These are phyloP conservation scores for Pseudisothecium myosuroides DNA, from an alignment of 225 moss, liverwort and hornwort genomes.

Conservation along the genomic window DNA sequence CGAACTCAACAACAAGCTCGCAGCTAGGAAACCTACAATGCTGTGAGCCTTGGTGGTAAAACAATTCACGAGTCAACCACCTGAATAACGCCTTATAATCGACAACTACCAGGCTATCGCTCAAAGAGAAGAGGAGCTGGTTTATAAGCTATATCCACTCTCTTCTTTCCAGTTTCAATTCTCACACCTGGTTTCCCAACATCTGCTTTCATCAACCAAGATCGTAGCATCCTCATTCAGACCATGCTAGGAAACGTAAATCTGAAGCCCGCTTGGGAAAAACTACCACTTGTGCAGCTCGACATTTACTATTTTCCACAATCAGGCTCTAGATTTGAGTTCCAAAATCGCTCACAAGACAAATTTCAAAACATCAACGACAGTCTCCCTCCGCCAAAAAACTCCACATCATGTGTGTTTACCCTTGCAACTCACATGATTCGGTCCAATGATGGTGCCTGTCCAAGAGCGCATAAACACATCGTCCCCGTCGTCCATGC, in stretches of 20 bases:
- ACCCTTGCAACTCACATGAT: conserved; percentile 51
- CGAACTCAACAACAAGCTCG: background rate
- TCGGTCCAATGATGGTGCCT: conserved; percentile 95
- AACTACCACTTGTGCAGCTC: background rate
- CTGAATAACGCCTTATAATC: background rate
- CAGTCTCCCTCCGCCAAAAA: no score
- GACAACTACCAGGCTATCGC: background rate
- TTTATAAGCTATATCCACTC: background rate
- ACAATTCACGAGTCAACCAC: background rate
- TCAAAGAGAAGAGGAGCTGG: background rate
- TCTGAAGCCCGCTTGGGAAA: background rate
- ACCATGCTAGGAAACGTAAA: background rate
- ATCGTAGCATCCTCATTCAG: background rate
- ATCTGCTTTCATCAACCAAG: background rate
- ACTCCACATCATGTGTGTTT: no score
- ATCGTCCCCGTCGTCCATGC: conserved; percentile 97
- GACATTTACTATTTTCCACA: background rate
- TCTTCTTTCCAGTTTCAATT: no score
- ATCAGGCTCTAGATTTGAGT: background rate
- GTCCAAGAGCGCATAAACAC: conserved; percentile 99
- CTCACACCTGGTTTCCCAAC: background rate
- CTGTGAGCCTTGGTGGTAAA: background rate
- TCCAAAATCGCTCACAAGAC: background rate
- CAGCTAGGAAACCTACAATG: background rate
- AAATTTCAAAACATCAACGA: background rate